Conservation (phyloP, 2,329 filamentous ascomycete genomes). For the Aspergillus jensenii region DNA sequence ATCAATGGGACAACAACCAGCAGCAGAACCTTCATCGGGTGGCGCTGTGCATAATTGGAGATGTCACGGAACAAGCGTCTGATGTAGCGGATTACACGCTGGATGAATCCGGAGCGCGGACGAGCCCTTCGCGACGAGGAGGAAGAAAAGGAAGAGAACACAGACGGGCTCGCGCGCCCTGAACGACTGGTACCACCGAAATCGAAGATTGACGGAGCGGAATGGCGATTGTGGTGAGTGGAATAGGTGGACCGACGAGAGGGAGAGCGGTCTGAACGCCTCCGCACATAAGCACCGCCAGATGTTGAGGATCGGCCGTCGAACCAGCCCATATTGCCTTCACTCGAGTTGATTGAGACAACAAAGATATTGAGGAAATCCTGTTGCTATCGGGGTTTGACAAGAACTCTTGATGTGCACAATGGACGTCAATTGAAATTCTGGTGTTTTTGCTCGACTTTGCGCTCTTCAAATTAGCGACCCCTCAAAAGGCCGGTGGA, state of each 20-base stretch:
- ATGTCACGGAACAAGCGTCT: slow-evolving; percentile 79
- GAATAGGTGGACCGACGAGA: slow-evolving; percentile 37
- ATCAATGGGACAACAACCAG: slow-evolving; percentile 84
- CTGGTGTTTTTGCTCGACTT: not conserved
- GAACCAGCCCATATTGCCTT: slow-evolving; percentile 47
- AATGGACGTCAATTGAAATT: not conserved
- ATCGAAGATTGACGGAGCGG: slow-evolving; percentile 49
- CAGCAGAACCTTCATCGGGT: slow-evolving; percentile 85
- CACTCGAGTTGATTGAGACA: slow-evolving; percentile 7
- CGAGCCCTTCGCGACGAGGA: slow-evolving; percentile 74
- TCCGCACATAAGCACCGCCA: slow-evolving; percentile 25
- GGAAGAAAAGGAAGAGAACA: slow-evolving; percentile 59
- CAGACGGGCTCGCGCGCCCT: slow-evolving; percentile 42
- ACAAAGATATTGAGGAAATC: not conserved
- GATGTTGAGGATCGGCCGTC: slow-evolving; percentile 39
- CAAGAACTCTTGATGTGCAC: not conserved
- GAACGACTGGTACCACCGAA: slow-evolving; percentile 31
- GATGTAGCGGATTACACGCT: slow-evolving; percentile 71
- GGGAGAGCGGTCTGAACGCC: slow-evolving; percentile 37
- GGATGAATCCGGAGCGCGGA: slow-evolving; percentile 75
- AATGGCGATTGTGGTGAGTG: slow-evolving; percentile 38
- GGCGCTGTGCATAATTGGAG: slow-evolving; percentile 73
- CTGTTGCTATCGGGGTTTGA: not conserved
- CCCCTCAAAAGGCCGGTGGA: not conserved
- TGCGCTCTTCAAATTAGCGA: not conserved